Evolutionary conservation across 139 green algal species (phyloP).

Genomic region (Microglena sp.): DNA sequence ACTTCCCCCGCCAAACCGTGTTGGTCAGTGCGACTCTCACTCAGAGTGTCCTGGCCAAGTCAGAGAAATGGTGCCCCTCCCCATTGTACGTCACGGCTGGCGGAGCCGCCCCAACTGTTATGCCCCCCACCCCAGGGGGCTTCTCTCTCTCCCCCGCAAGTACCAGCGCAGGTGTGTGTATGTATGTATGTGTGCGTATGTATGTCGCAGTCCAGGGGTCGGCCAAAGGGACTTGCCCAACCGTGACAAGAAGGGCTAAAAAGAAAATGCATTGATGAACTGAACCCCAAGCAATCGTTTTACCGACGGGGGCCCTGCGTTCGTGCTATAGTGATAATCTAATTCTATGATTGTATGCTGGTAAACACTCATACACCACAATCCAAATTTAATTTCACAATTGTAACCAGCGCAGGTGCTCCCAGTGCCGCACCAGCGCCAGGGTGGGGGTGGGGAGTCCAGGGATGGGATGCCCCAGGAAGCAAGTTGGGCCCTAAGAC

Average conservation of each 20-base stretch:
- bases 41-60: slow-evolving; percentile 38
- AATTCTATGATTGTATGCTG: neutral
- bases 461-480: slow-evolving; percentile 38
- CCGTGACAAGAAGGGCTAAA: too few species aligned
- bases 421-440: too few species aligned
- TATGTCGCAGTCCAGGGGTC: too few species aligned
- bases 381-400: too few species aligned
- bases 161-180: neutral
- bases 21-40: slow-evolving; percentile 75
- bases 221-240: too few species aligned
- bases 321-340: too few species aligned
- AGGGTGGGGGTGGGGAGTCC: slow-evolving; percentile 38
- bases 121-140: too few species aligned
- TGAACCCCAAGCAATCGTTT: too few species aligned
- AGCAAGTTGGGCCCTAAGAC: slow-evolving; percentile 11
- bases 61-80: slow-evolving; percentile 46
- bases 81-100: slow-evolving; percentile 24
- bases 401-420: too few species aligned
- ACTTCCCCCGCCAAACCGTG: slow-evolving; percentile 4
- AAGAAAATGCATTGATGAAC: too few species aligned
- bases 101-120: slow-evolving; percentile 2
- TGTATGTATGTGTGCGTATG: neutral
- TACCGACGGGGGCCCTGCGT: too few species aligned
- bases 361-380: too few species aligned
- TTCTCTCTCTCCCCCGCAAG: neutral